phyloP scores from a whole-genome alignment of 2,329 filamentous ascomycete species.

The Nemania diffusa region DNA sequence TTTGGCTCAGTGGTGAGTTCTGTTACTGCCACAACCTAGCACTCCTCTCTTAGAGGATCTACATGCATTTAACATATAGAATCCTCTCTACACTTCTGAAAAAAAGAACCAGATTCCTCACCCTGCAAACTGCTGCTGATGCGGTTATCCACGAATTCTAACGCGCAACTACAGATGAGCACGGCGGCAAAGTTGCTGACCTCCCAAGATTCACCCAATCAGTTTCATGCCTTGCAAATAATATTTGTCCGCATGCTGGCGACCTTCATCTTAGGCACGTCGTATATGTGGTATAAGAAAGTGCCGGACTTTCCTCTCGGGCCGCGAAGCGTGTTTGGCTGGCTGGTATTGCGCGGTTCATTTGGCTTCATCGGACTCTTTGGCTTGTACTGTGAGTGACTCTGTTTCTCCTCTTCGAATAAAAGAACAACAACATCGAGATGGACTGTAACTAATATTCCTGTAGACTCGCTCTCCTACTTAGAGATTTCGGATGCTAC shows the following conservation, averaged over 20 bases:
- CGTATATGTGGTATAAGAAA: conserved; percentile 55
- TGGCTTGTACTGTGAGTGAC: conserved; percentile 58
- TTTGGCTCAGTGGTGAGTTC: conserved; percentile 53
- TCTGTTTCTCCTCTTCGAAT: background rate
- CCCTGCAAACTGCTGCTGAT: background rate
- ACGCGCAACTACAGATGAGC: conserved; percentile 50
- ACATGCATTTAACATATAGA: background rate
- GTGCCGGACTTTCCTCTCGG: conserved; percentile 75
- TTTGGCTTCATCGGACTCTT: conserved; percentile 74
- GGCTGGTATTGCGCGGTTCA: conserved; percentile 72
- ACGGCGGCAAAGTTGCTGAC: conserved; percentile 54
- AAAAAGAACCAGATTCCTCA: background rate
- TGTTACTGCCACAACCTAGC: no score
- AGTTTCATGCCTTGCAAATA: conserved; percentile 56
- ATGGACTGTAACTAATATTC: background rate
- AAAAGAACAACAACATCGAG: background rate
- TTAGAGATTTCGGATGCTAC: conserved; percentile 82
- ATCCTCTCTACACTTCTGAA: background rate
- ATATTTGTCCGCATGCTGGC: conserved; percentile 57
- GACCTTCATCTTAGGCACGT: conserved; percentile 51
- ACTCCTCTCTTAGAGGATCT: background rate
- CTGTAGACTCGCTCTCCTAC: conserved; percentile 65
- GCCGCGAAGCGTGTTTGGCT: conserved; percentile 66
- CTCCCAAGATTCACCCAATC: conserved; percentile 45
- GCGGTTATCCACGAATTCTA: conserved; percentile 13